Percentiles rank a stretch among this genome's conserved stretches.
These are phyloP conservation scores for Phytopythium oedochilum DNA, from an alignment of 352 stramenopile species.

Conservation along the genomic window DNA sequence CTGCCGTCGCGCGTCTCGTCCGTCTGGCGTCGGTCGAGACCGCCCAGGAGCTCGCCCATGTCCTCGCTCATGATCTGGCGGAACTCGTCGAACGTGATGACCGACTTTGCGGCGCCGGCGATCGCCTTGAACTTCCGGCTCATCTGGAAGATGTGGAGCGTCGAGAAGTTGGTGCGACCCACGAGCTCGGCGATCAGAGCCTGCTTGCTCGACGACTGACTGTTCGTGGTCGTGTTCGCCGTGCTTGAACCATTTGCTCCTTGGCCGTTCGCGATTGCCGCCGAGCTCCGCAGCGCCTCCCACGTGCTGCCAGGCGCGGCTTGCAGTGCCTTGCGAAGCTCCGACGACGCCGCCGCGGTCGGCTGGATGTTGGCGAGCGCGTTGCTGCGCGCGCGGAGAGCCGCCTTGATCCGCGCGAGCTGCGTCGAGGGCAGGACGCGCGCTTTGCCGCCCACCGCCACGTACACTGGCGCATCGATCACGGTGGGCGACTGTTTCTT, in stretches of 20 bases:
- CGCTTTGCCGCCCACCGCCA: constrained; percentile 26
- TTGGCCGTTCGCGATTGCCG: background rate
- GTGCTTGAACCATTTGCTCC: too few species aligned
- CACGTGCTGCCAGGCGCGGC: constrained; percentile 13
- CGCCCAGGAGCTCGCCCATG: constrained; percentile 18
- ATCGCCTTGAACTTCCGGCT: constrained; percentile 47
- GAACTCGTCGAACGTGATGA: constrained; percentile 39
- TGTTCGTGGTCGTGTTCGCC: background rate
- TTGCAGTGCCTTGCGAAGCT: constrained; percentile 12
- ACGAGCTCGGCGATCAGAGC: constrained; percentile 44
- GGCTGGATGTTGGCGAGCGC: constrained; percentile 29
- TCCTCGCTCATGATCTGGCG: constrained; percentile 32
- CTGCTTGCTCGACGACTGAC: constrained; percentile 22
- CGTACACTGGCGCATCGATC: constrained; percentile 7
- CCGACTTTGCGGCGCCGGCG: constrained; percentile 24
- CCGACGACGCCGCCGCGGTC: constrained; percentile 1
- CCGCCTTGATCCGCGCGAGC: constrained; percentile 22
- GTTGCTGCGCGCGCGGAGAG: constrained; percentile 22
- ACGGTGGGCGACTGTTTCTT: background rate
- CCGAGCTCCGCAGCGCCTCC: constrained; percentile 14
- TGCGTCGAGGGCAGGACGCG: constrained; percentile 21
- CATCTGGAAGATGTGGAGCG: constrained; percentile 41
- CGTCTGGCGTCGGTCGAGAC: constrained; percentile 7
- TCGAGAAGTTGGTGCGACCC: constrained; percentile 30
- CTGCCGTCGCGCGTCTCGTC: background rate